Conservation (phyloP, 2,329 filamentous ascomycete species). For the Sphaerostilbella broomeana region DNA sequence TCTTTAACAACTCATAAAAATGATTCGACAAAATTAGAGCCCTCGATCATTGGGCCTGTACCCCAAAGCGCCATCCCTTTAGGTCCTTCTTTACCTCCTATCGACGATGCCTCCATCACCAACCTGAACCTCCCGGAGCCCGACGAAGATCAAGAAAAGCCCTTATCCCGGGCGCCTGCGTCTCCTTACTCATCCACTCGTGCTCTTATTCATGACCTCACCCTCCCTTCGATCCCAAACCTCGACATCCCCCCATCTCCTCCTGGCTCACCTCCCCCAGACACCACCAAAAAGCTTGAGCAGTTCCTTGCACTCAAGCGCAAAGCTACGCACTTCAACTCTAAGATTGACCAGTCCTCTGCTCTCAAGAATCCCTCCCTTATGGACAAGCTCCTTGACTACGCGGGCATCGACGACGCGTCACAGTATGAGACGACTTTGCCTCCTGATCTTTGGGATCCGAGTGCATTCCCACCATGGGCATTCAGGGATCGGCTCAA, state of each 20-base stretch:
- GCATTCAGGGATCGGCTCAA: conserved; percentile 46
- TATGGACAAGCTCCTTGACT: conserved; percentile 64
- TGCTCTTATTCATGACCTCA: conserved; percentile 61
- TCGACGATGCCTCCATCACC: conserved; percentile 19
- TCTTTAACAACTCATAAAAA: not conserved
- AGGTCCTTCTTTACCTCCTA: conserved; percentile 34
- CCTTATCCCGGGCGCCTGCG: too few species aligned
- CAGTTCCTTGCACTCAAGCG: conserved; percentile 73
- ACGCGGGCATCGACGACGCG: conserved; percentile 45
- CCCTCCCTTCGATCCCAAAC: conserved; percentile 64
- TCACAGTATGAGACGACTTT: conserved; percentile 63
- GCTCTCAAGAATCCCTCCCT: conserved; percentile 67
- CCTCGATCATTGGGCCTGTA: conserved; percentile 22
- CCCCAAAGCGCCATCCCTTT: conserved; percentile 28
- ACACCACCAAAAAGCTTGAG: conserved; percentile 59
- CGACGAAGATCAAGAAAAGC: conserved; percentile 17
- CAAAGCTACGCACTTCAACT: conserved; percentile 71
- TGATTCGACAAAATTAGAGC: conserved; percentile 3
- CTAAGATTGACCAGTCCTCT: conserved; percentile 59
- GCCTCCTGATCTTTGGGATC: conserved; percentile 50
- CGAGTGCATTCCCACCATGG: conserved; percentile 46
- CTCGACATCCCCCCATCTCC: conserved; percentile 70
- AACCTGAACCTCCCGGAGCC: conserved; percentile 14
- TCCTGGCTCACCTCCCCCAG: conserved; percentile 49
- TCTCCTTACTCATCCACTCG: conserved; percentile 63